phyloP scores from a whole-genome alignment of 345 rosid genomes.

The Syzygium grande region DNA sequence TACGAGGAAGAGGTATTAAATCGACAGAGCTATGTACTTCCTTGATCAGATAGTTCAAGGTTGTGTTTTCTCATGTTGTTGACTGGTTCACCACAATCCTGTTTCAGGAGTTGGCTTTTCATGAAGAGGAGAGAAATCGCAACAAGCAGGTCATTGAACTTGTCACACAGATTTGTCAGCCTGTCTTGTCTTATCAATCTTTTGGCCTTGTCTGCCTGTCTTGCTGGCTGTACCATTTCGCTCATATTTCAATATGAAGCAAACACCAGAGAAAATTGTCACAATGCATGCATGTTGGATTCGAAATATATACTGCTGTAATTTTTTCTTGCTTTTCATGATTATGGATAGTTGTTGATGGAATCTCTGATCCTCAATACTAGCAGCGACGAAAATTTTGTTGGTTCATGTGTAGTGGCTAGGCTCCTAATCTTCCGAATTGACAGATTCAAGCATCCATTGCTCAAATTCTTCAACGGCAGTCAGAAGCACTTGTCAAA shows the following conservation, averaged over 20 bases:
- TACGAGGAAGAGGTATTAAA: slow-evolving; percentile 63
- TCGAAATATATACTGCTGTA: neutral
- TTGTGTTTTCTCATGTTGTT: neutral
- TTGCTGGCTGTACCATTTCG: neutral
- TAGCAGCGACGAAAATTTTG: neutral
- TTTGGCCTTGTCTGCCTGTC: neutral
- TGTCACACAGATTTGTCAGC: neutral
- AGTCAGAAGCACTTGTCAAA: slow-evolving; percentile 70
- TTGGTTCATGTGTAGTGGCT: neutral
- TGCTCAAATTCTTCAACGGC: slow-evolving; percentile 72
- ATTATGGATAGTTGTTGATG: neutral
- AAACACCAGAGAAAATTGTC: neutral
- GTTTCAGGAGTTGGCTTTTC: slow-evolving; percentile 73
- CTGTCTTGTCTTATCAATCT: neutral
- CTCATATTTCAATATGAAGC: neutral
- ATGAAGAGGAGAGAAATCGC: slow-evolving; percentile 76
- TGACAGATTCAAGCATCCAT: slow-evolving; percentile 88
- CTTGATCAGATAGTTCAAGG: neutral
- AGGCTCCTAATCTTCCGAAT: neutral
- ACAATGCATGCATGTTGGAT: neutral
- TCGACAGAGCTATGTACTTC: neutral
- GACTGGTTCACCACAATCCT: neutral
- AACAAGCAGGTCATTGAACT: slow-evolving; percentile 65
- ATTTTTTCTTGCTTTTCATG: neutral
- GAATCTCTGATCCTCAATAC: neutral